phyloP scores from a whole-genome alignment of 768 basidiomycete species.

The Leccinum broughii region DNA sequence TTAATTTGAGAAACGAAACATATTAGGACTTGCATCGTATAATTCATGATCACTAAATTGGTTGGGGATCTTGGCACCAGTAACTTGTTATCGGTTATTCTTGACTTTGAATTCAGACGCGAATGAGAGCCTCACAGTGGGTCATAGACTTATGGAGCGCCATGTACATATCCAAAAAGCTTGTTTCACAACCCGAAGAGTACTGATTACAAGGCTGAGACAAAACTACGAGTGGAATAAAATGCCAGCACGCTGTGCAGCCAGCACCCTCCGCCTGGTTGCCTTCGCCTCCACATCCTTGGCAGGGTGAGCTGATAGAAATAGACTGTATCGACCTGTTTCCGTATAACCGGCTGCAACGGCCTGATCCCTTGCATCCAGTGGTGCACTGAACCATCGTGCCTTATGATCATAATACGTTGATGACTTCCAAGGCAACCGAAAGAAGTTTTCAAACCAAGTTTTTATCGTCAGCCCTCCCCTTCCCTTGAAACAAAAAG shows the following conservation, averaged over 20 bases:
- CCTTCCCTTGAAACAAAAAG: background rate
- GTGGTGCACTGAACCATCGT: background rate
- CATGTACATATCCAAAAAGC: no score
- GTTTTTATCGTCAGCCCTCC: background rate
- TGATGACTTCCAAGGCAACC: background rate
- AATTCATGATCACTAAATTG: no score
- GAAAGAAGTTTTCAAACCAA: background rate
- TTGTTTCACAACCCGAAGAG: background rate
- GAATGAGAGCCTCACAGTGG: no score
- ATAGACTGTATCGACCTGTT: background rate
- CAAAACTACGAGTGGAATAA: no score
- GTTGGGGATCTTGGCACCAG: no score
- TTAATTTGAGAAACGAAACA: background rate
- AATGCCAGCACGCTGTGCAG: background rate
- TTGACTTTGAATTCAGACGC: no score
- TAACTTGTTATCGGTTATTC: no score
- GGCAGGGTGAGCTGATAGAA: background rate
- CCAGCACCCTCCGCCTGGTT: background rate
- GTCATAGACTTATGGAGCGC: no score
- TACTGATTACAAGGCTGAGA: background rate
- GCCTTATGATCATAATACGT: background rate
- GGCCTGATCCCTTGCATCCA: background rate
- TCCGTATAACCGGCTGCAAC: background rate
- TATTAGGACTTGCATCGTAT: no score
- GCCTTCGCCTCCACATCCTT: background rate